Base-by-base conservation (phyloP, 768 basidiomycete genomes). In the Xerocomellus intermedius region DNA sequence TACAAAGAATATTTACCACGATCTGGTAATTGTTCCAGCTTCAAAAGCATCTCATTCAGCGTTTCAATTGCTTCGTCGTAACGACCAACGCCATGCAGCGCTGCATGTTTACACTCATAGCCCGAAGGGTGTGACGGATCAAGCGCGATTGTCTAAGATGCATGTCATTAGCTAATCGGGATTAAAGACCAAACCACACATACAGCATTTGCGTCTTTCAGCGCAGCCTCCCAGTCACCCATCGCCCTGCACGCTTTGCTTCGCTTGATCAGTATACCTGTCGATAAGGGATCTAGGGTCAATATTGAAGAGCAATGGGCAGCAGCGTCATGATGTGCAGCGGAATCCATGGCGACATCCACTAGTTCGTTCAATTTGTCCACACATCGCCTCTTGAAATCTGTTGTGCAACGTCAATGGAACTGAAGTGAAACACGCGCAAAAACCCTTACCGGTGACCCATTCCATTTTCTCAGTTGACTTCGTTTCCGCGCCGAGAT, bases 31-130 rank as follows among this genome's bases (percentile, higher is more conserved):
- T 42, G 36, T 42, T 50, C 26, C 14, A 59, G 24, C 32, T 32
- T 50, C 39, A 22, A 36, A 28, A 51, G 8, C 44, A 65, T 47
- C 14, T 50, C 45, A 7, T 57, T 17, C 4, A 54, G 16, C 7
- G 64, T 26, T 22, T 42, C 45, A 13, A 65, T 60, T 4, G 64
- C 64, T 21, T 65, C 64, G 3, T 52, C 45, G n/a, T 63, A 64
- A 22, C 26, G 45, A 38, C 52, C 37, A 35, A 39, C 33, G 28
- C 61, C 58, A n/a, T 57, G 55, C 6, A 66, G 44, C 8, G 58
- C 64, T 6, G 44, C 24, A 39, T 53, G 55, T 32, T 46, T 65
- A 9, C 28, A 22, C 41, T 65, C 41, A 7, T 66, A 60, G 0
- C 55, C 38, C 35, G 24, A 19, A 38, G 42, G 55, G 17, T 48